A percentile compares a stretch with the other conserved stretches of the same genome.
Evolutionary conservation across 2,329 filamentous ascomycete species (phyloP).

Genomic region (Thyridium curvatum): DNA sequence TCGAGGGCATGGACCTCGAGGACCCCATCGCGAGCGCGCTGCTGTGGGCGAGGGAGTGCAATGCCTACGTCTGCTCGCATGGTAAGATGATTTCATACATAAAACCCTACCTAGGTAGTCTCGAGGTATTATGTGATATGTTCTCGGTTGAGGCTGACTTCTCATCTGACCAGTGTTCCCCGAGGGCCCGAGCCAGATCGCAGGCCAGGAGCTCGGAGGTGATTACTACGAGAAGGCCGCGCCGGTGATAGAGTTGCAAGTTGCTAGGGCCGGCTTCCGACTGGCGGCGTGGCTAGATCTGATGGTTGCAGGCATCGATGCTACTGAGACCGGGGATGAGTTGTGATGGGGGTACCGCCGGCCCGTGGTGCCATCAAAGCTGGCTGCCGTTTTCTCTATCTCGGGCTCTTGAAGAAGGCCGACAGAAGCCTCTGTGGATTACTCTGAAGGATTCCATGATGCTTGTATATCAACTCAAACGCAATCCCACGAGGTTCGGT

Average conservation of each 20-base stretch:
- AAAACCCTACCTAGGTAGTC: too few species aligned
- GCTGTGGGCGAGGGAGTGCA: conserved; percentile 58
- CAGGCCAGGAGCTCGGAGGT: conserved; percentile 52
- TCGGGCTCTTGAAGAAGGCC: too few species aligned
- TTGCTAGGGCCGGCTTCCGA: conserved; percentile 64
- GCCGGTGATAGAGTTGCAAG: conserved; percentile 58
- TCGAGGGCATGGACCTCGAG: conserved; percentile 47
- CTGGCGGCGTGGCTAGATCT: conserved; percentile 62
- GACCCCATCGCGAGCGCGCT: conserved; percentile 51
- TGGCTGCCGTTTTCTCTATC: too few species aligned
- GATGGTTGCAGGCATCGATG: conserved; percentile 37
- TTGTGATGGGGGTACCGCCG: too few species aligned
- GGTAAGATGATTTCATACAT: conserved; percentile 44
- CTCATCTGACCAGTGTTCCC: conserved; percentile 45
- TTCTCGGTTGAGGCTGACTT: conserved; percentile 9
- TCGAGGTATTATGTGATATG: conserved; percentile 3
- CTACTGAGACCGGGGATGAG: conserved; percentile 15
- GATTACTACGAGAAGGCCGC: conserved; percentile 58
- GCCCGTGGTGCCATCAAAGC: too few species aligned
- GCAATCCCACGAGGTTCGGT: too few species aligned
- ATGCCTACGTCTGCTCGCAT: conserved; percentile 55
- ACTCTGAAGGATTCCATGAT: too few species aligned
- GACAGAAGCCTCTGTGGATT: too few species aligned
- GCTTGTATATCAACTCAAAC: too few species aligned
- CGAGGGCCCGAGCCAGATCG: conserved; percentile 51